phyloP scores from a whole-genome alignment of 352 stramenopile species.

The Phytopythium chamaehyphon region DNA sequence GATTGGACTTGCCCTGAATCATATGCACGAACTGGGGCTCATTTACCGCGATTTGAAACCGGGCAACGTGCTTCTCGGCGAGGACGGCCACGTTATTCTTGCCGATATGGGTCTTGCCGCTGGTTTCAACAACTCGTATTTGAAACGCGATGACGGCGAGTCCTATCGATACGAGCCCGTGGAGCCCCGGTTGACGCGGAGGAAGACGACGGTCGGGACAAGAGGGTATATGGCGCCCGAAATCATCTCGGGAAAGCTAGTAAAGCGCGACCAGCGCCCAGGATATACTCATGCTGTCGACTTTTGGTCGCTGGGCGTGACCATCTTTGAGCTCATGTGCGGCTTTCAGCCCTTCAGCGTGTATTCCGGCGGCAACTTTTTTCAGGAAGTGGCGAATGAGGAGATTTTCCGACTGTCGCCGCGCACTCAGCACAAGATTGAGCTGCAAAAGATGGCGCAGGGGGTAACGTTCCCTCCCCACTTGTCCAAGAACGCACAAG shows the following conservation, averaged over 20 bases:
- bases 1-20: constrained; percentile 80
- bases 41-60: constrained; percentile 89
- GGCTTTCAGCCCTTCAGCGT: constrained; percentile 82
- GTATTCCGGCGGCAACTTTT: constrained; percentile 66
- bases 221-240: constrained; percentile 91
- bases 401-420: constrained; percentile 71
- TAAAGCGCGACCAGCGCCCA: constrained; percentile 69
- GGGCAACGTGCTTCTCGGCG: constrained; percentile 84
- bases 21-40: constrained; percentile 85
- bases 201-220: constrained; percentile 84
- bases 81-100: constrained; percentile 88
- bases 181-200: constrained; percentile 55
- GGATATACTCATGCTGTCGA: constrained; percentile 78
- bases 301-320: constrained; percentile 81
- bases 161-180: constrained; percentile 44
- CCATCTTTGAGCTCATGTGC: constrained; percentile 87
- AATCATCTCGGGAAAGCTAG: constrained; percentile 85
- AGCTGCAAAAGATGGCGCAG: constrained; percentile 79
- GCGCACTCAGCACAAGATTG: constrained; percentile 72
- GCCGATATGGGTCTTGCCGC: constrained; percentile 86
- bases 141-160: constrained; percentile 48
- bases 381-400: constrained; percentile 76
- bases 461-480: constrained; percentile 59
- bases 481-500: constrained; percentile 53
- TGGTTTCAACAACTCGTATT: constrained; percentile 45